Evolutionary conservation across 176 grass and related monocot genomes (phyloP).

Genomic region (Avena atlantica): DNA sequence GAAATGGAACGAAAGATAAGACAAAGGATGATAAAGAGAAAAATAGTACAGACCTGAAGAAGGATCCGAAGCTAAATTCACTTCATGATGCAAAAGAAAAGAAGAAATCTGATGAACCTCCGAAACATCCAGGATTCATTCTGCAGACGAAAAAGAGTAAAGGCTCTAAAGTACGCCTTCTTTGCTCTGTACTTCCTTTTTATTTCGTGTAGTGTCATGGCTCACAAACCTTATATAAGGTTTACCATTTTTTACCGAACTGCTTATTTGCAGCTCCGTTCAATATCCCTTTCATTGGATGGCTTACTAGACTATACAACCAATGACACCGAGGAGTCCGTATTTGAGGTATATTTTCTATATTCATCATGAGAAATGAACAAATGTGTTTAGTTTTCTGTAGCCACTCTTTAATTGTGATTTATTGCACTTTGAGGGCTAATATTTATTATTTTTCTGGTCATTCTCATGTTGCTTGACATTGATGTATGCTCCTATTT

Average conservation of each 20-base stretch:
- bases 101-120: constrained; percentile 54
- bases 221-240: neutral
- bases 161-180: constrained; percentile 66
- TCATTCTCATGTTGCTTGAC: neutral
- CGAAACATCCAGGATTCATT: constrained; percentile 71
- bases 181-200: constrained; percentile 26
- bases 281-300: constrained; percentile 63
- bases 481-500: constrained; percentile 7
- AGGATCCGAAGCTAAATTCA: constrained; percentile 50
- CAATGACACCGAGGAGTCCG: constrained; percentile 69
- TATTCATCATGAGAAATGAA: neutral
- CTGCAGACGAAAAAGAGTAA: constrained; percentile 53
- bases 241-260: constrained; percentile 13
- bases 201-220: constrained; percentile 12
- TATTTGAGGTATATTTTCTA: constrained; percentile 65
- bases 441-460: neutral
- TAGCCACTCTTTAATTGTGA: neutral
- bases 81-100: constrained; percentile 58
- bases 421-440: neutral
- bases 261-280: constrained; percentile 56
- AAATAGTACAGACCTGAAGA: constrained; percentile 42
- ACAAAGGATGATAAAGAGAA: constrained; percentile 55
- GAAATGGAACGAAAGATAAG: constrained; percentile 44
- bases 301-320: constrained; percentile 74
- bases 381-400: neutral